Percentiles rank a stretch among this genome's conserved stretches.
Evolutionary conservation across 495 filamentous ascomycete genomes (phyloP).

Genomic region (Tuber umbilicatum): DNA sequence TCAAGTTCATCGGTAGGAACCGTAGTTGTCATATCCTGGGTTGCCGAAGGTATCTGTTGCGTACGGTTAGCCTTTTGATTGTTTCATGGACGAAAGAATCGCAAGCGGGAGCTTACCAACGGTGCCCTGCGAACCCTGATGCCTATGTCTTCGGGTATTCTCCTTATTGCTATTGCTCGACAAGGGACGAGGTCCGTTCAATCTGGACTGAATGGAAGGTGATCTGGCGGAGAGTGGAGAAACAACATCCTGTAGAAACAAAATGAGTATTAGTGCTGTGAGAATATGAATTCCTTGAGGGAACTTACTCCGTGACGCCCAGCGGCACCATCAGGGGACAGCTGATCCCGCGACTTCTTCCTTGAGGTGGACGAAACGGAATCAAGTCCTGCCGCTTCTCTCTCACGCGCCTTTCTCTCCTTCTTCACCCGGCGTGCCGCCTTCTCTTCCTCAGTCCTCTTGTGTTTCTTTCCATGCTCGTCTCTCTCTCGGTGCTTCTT

Average conservation of each 20-base stretch:
- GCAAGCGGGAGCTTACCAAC: constrained; percentile 27
- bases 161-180: constrained; percentile 42
- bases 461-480: constrained; percentile 36
- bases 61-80: constrained; percentile 2
- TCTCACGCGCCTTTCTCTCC: constrained; percentile 35
- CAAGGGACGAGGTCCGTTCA: constrained; percentile 40
- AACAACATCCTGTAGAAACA: constrained; percentile 22
- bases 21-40: constrained; percentile 24
- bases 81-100: not conserved
- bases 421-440: constrained; percentile 38
- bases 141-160: constrained; percentile 35
- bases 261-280: constrained; percentile 11
- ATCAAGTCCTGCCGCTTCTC: constrained; percentile 20
- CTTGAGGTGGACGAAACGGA: constrained; percentile 26
- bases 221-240: constrained; percentile 41
- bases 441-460: constrained; percentile 40
- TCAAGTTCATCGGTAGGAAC: constrained; percentile 25
- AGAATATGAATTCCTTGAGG: constrained; percentile 9
- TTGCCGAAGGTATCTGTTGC: constrained; percentile 38
- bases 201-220: constrained; percentile 37
- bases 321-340: constrained; percentile 24
- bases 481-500: constrained; percentile 37
- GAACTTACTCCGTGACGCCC: constrained; percentile 29
- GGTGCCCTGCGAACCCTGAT: constrained; percentile 34
- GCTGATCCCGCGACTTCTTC: constrained; percentile 40